A percentile compares a stretch with the other conserved stretches of the same genome.
Evolutionary conservation across 1,139 yeast genomes (phyloP).

Genomic region (Diutina ranongensis): DNA sequence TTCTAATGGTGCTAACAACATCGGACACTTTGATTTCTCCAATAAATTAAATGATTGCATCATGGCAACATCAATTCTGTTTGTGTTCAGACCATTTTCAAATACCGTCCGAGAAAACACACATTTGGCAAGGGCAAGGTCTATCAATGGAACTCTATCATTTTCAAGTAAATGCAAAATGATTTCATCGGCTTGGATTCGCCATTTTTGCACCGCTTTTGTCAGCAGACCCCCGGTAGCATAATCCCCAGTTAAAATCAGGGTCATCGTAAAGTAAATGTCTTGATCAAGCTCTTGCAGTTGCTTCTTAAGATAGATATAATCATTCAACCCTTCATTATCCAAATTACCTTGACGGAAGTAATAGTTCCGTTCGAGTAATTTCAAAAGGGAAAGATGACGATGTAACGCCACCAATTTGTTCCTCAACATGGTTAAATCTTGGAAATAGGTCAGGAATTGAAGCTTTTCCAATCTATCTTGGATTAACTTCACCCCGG

Average conservation of each 20-base stretch:
- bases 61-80: slow-evolving; percentile 1
- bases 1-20: not conserved
- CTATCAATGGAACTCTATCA: slow-evolving; percentile 9
- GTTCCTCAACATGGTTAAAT: slow-evolving; percentile 20
- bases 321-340: slow-evolving; percentile 29
- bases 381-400: slow-evolving; percentile 16
- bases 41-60: slow-evolving; percentile 4
- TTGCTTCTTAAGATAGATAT: slow-evolving; percentile 18
- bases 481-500: slow-evolving; percentile 23
- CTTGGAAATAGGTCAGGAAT: slow-evolving; percentile 33
- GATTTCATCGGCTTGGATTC: slow-evolving; percentile 5
- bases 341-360: slow-evolving; percentile 22
- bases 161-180: slow-evolving; percentile 25
- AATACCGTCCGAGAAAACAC: not conserved
- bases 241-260: slow-evolving; percentile 27
- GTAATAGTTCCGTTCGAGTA: slow-evolving; percentile 22
- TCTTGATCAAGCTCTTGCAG: slow-evolving; percentile 22
- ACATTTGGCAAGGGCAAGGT: not conserved
- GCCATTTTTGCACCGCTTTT: slow-evolving; percentile 10
- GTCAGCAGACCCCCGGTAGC: not conserved
- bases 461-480: slow-evolving; percentile 29
- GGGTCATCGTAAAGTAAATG: slow-evolving; percentile 26
- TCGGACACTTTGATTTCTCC: not conserved
- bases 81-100: slow-evolving; percentile 2
- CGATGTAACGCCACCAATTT: slow-evolving; percentile 19